phyloP scores from a whole-genome alignment of 495 filamentous ascomycete species.

The Lichina pygmaea region DNA sequence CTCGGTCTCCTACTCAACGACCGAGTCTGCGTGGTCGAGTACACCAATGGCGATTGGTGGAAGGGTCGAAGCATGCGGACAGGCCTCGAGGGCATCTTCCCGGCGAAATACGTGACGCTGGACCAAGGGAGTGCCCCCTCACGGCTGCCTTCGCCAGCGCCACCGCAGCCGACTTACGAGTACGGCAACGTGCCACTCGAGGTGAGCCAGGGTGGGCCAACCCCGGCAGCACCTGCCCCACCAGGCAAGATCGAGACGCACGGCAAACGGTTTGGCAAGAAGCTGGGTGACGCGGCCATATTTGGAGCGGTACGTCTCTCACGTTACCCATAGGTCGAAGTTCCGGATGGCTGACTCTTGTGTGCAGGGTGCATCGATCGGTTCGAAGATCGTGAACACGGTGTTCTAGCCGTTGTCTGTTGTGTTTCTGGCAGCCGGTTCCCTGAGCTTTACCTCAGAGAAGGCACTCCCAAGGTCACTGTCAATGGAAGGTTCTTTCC shows the following conservation, averaged over 20 bases:
- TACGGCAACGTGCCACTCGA: constrained; percentile 19
- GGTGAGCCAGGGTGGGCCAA: constrained; percentile 8
- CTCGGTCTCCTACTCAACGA: constrained; percentile 50
- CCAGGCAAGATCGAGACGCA: constrained; percentile 12
- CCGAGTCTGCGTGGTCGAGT: constrained; percentile 49
- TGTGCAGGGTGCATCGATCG: constrained; percentile 72
- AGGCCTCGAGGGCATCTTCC: constrained; percentile 71
- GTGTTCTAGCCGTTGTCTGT: constrained; percentile 34
- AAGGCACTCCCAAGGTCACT: too few species aligned
- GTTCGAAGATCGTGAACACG: constrained; percentile 71
- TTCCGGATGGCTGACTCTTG: constrained; percentile 19
- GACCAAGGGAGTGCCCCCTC: constrained; percentile 1
- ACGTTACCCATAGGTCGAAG: neutral
- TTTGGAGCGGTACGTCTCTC: constrained; percentile 16
- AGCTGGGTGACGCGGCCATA: constrained; percentile 41
- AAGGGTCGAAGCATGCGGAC: constrained; percentile 61
- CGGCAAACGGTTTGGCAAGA: constrained; percentile 55
- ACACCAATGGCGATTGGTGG: constrained; percentile 97
- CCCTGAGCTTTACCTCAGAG: too few species aligned
- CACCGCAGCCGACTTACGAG: constrained; percentile 8
- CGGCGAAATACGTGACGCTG: constrained; percentile 57
- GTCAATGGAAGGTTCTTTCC: too few species aligned
- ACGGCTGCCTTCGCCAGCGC: constrained; percentile 4
- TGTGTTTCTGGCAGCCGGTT: too few species aligned
- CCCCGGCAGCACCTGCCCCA: constrained; percentile 8